phyloP scores from a whole-genome alignment of 768 basidiomycete genomes.

The Termitomyces sp. region DNA sequence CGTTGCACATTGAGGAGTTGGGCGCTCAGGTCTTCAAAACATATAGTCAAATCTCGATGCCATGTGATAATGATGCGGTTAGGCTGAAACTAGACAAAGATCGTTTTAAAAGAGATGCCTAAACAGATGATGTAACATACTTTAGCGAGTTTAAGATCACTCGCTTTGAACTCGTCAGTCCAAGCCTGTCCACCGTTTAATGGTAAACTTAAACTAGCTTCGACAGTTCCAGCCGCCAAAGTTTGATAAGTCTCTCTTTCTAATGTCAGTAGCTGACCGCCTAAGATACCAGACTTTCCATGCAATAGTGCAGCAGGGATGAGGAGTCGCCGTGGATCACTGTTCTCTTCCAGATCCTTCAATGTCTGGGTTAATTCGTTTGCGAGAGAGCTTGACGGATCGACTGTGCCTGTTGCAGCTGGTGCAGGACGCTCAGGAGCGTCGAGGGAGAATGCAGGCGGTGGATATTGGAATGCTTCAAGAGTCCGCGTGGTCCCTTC shows the following conservation, averaged over 20 bases:
- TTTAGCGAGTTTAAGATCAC: conserved; percentile 52
- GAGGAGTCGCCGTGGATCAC: conserved; percentile 30
- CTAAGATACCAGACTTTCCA: conserved; percentile 32
- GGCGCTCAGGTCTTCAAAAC: conserved; percentile 72
- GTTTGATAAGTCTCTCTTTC: conserved; percentile 42
- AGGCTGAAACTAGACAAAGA: conserved; percentile 47
- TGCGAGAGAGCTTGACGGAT: conserved; percentile 21
- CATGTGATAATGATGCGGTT: conserved; percentile 61
- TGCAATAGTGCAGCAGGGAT: conserved; percentile 33
- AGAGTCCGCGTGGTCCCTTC: conserved; percentile 43
- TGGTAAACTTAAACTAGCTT: conserved; percentile 23
- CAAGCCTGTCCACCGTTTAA: conserved; percentile 54
- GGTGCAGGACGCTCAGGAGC: neutral
- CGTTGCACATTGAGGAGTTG: conserved; percentile 50
- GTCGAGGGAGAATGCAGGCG: conserved; percentile 33
- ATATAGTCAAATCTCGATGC: conserved; percentile 59
- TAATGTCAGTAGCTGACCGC: conserved; percentile 41
- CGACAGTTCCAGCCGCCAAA: conserved; percentile 23
- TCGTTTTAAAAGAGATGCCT: neutral
- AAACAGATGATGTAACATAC: conserved; percentile 24
- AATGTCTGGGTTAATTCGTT: conserved; percentile 39
- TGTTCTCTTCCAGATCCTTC: conserved; percentile 28
- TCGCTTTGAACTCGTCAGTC: conserved; percentile 43
- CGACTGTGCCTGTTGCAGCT: conserved; percentile 1
- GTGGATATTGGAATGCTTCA: conserved; percentile 71